Evolutionary conservation across 2,329 filamentous ascomycete genomes (phyloP), one percentile per base, ranked within the genome.

Genomic region (Penicillium concentricum): DNA sequence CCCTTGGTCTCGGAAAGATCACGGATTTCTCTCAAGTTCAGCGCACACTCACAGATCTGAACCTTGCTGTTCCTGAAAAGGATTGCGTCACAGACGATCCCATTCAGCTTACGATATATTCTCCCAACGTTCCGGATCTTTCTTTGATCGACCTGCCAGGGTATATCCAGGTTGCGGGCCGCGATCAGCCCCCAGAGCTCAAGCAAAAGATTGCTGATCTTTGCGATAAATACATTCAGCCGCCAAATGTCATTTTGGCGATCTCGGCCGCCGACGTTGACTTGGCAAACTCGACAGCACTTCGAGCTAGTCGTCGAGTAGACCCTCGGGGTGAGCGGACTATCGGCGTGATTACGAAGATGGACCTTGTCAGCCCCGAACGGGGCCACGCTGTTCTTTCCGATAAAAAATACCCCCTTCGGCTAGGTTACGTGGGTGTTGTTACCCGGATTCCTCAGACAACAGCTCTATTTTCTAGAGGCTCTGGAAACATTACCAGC

Each of bases 211-310:
- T 99, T 61, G 85, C 90, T 2, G 92, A 97, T 68, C 85, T 99
- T 13, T 99, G 94, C 72, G 94, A 99, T 75, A 97, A 96, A 78
- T 99, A 99, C 70, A 99, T 99, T 50, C 91, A 96, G 71, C 80
- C 92, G 6, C 94, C 95, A 0, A 99, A 99, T 70, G 89, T 99
- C 64, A 97, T 99, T 60, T 82, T 99, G 8, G 94, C 94, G 38
- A 97, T 99, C 61, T 99, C 95, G 1, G 94, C 95, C 1, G 94
- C 94, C 24, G 94, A 99, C 75, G 94, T 99, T 18, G 94, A 99
- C 79, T 77, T 99, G 56, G 94, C 94, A 22, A 99, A 99, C 74
- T 99, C 94, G 1, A 94, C 94, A 7, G 92, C 94, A 6, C 77
- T 99, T 24, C 84, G 92, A 65, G 92, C 94, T 18, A 96, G 92